Conservation (phyloP, 768 basidiomycete species). For the Termitomyces sp. region DNA sequence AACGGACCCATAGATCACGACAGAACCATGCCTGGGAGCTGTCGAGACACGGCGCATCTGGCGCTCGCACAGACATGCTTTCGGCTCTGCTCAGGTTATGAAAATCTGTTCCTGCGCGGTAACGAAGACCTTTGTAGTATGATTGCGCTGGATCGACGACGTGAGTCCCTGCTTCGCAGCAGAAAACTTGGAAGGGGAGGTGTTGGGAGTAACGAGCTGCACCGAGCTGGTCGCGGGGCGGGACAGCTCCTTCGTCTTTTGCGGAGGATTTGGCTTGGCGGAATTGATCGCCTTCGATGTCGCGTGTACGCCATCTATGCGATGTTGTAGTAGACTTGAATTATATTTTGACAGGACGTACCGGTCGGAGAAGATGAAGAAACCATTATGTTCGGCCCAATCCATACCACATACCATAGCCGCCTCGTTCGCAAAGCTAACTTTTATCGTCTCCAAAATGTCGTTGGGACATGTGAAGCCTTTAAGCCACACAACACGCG, state of each 20-base stretch:
- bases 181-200: constrained; percentile 97
- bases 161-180: constrained; percentile 97
- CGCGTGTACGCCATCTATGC: constrained; percentile 89
- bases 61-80: constrained; percentile 50
- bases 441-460: constrained; percentile 91
- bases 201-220: constrained; percentile 84
- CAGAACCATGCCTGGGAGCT: constrained; percentile 99
- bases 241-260: constrained; percentile 75
- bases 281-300: constrained; percentile 98
- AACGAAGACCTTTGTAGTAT: constrained; percentile 86
- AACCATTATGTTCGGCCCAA: constrained; percentile 97
- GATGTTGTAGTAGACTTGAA: neutral
- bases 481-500: constrained; percentile 94
- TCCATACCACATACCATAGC: constrained; percentile 99
- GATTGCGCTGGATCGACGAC: constrained; percentile 94
- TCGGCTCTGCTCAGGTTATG: constrained; percentile 72
- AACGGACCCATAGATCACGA: constrained; percentile 91
- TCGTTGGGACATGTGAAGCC: constrained; percentile 99
- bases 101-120: constrained; percentile 77
- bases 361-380: constrained; percentile 98
- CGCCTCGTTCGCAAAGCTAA: constrained; percentile 86
- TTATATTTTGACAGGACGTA: constrained; percentile 27
- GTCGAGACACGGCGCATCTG: constrained; percentile 88
- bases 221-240: constrained; percentile 82
- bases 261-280: constrained; percentile 93